phyloP scores from a whole-genome alignment of 2,329 filamentous ascomycete species.

The Tricladium varicosporioides region DNA sequence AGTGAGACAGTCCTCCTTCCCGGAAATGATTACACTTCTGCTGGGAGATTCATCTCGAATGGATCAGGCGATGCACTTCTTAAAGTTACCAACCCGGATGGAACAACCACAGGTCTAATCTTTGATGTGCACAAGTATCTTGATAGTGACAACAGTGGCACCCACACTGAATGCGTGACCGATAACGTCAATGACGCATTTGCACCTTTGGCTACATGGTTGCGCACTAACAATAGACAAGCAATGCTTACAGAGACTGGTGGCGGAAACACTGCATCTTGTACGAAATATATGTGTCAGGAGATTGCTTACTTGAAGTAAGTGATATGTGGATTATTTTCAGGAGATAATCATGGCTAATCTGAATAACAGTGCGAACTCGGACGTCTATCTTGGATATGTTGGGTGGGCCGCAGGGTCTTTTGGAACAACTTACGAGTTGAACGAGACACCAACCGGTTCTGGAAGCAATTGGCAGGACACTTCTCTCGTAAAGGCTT shows the following conservation, averaged over 20 bases:
- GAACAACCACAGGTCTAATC: conserved; percentile 52
- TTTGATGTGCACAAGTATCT: conserved; percentile 62
- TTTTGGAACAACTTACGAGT: conserved; percentile 29
- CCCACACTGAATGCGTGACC: conserved; percentile 49
- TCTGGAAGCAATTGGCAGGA: conserved; percentile 21
- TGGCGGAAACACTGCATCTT: conserved; percentile 35
- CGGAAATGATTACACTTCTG: conserved; percentile 57
- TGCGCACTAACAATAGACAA: conserved; percentile 46
- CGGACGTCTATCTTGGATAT: conserved; percentile 39
- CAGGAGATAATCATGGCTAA: not conserved
- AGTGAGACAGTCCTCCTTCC: conserved; percentile 52
- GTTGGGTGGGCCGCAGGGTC: conserved; percentile 39
- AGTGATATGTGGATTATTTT: not conserved
- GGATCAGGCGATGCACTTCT: conserved; percentile 51
- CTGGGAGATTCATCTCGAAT: conserved; percentile 45
- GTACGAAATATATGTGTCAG: conserved; percentile 35
- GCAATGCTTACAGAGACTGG: conserved; percentile 54
- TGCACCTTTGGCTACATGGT: conserved; percentile 43
- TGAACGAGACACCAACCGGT: conserved; percentile 27
- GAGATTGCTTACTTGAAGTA: conserved; percentile 34
- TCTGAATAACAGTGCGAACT: conserved; percentile 27
- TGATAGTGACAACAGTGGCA: conserved; percentile 55
- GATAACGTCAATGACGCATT: conserved; percentile 50
- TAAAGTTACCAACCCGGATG: conserved; percentile 57
- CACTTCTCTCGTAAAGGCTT: conserved; percentile 25